Base-by-base conservation (phyloP, 2,329 filamentous ascomycete genomes). In the Ophiocordyceps unilateralis region DNA sequence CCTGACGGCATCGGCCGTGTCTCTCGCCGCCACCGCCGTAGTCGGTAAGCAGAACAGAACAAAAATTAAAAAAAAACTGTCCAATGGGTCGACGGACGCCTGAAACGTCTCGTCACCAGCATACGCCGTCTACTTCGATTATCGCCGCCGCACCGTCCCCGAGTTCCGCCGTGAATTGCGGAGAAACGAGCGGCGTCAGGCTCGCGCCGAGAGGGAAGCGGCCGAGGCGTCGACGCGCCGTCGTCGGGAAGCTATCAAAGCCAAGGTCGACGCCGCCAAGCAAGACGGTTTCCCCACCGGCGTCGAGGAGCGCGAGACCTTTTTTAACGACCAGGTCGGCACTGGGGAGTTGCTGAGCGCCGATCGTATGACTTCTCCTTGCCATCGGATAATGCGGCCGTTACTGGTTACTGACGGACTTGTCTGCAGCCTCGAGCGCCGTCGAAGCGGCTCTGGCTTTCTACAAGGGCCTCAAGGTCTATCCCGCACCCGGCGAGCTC, bases 401-500 rank as follows among this genome's bases (percentile, higher is more conserved):
- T 30, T 30, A 14, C 28, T 26, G 3, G 24, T 2, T 26, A 15
- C 41, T 42, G 8, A 37, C 39, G 11, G 19, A n/a, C 11, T 14
- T 17, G 24, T 30, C 26, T 14, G 17, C 11, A 39, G 22, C 22
- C 12, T 12, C 22, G 52, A 83, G 79, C 79, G 52, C 73, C 36
- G 64, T 94, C 46, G 88, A 95, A 51, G 85, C 91, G 42, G 89
- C 91, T 40, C 69, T 96, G 47, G 86, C 84, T 63, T 98, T 98
- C 68, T 98, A 96, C 76, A 93, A 88, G 73, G 91, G 88, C 39
- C 76, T 98, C 52, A 98, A 98, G 75, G 91, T 96, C 53, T 98
- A 98, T 67, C 91, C 91, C 42, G 83, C 85, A 55, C 91, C 89
- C 12, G 76, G 81, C 54, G 91, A 96, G 58, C 71, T 98, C 55